Evolutionary conservation across 768 basidiomycete genomes (phyloP).

Genomic region (Postia placenta): DNA sequence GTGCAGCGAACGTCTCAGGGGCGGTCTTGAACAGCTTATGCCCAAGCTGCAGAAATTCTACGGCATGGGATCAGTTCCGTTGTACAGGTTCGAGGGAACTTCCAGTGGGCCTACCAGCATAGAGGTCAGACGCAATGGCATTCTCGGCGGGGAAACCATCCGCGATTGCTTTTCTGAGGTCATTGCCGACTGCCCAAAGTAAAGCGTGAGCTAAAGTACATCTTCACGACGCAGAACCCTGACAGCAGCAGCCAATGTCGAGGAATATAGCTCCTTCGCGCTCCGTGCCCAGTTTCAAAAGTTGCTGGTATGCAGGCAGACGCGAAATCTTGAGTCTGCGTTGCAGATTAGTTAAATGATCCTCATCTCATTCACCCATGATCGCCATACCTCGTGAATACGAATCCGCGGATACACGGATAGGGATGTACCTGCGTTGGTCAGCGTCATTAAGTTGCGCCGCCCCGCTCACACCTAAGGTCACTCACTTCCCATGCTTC

Average conservation of each 20-base stretch:
- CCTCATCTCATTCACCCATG: neutral
- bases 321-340: constrained; percentile 20
- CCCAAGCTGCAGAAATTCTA: constrained; percentile 58
- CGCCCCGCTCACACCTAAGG: neutral
- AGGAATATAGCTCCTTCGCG: constrained; percentile 33
- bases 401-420: constrained; percentile 24
- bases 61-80: too few species aligned
- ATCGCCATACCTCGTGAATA: constrained; percentile 16
- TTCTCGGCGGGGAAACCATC: constrained; percentile 39
- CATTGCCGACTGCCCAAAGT: constrained; percentile 31
- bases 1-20: constrained; percentile 44
- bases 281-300: constrained; percentile 32
- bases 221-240: constrained; percentile 6
- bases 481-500: constrained; percentile 24
- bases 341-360: neutral
- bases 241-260: constrained; percentile 43
- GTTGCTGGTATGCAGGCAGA: constrained; percentile 18
- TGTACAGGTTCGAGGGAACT: neutral
- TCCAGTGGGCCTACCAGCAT: constrained; percentile 22
- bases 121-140: constrained; percentile 33
- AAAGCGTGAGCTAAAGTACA: neutral
- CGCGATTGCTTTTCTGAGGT: constrained; percentile 32
- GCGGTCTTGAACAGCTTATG: constrained; percentile 54
- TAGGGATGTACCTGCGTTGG: constrained; percentile 22
- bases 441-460: neutral